A percentile compares a stretch with the other conserved stretches of the same genome.
These are phyloP conservation scores for Galerina marginata DNA, from an alignment of 768 basidiomycete genomes.

Conservation along the genomic window DNA sequence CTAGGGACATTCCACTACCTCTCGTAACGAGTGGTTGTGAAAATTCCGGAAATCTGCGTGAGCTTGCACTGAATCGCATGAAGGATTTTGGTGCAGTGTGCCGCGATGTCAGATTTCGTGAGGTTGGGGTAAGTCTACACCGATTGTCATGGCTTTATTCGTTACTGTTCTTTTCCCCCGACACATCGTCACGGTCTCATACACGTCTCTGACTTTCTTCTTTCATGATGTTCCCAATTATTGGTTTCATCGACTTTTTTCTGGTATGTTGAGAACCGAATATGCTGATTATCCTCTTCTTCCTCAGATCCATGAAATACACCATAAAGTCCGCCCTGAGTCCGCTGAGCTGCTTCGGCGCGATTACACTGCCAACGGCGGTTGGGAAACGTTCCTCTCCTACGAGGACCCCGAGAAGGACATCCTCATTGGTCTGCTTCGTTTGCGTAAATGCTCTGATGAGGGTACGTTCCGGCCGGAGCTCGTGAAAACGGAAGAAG, in stretches of 20 bases:
- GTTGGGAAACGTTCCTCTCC: slow-evolving; percentile 99
- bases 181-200: slow-evolving; percentile 17
- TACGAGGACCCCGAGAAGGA: slow-evolving; percentile 98
- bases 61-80: slow-evolving; percentile 96
- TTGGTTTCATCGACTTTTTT: slow-evolving; percentile 8
- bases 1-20: slow-evolving; percentile 94
- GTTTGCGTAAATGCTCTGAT: slow-evolving; percentile 93
- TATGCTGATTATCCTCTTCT: slow-evolving; percentile 9
- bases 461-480: slow-evolving; percentile 98
- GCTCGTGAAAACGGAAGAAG: slow-evolving; percentile 74
- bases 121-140: slow-evolving; percentile 83
- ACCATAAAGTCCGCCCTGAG: slow-evolving; percentile 95
- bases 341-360: slow-evolving; percentile 93
- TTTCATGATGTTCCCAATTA: slow-evolving; percentile 9
- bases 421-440: slow-evolving; percentile 91
- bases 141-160: background rate
- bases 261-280: background rate
- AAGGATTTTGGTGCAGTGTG: slow-evolving; percentile 99
- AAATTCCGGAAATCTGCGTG: slow-evolving; percentile 95
- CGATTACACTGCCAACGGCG: slow-evolving; percentile 96
- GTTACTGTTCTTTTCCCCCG: background rate
- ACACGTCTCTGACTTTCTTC: background rate
- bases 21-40: slow-evolving; percentile 97
- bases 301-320: slow-evolving; percentile 92
- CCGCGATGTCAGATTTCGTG: slow-evolving; percentile 95